Conservation (phyloP, 1,284 basidiomycete species). For the Filobasidium uniguttulatum region DNA sequence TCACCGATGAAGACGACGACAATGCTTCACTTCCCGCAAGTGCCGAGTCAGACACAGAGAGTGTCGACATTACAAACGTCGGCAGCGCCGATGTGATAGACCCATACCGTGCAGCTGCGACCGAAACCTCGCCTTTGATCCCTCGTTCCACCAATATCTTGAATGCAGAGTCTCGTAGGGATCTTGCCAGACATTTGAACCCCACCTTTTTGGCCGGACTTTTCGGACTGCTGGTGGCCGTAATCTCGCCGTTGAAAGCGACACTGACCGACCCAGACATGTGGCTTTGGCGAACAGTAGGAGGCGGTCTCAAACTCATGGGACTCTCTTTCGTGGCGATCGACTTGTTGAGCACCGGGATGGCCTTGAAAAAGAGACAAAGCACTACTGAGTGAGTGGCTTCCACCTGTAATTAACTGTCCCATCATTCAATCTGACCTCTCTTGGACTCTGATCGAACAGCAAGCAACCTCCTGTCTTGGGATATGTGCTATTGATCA, state of each 20-base stretch:
- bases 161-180: too few species aligned
- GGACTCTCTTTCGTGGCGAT: constrained; percentile 24
- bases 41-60: background rate
- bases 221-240: constrained; percentile 22
- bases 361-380: constrained; percentile 21
- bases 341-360: constrained; percentile 25
- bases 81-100: too few species aligned
- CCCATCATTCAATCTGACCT: background rate
- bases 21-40: background rate
- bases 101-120: constrained; percentile 11
- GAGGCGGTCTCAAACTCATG: constrained; percentile 19
- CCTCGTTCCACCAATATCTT: too few species aligned
- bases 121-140: too few species aligned
- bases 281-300: constrained; percentile 23
- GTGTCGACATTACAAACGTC: too few species aligned
- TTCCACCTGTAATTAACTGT: constrained; percentile 16
- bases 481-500: constrained; percentile 25
- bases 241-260: constrained; percentile 18
- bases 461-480: constrained; percentile 29
- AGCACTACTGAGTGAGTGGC: constrained; percentile 8
- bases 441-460: background rate
- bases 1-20: background rate
- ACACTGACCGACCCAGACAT: constrained; percentile 19
- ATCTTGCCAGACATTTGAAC: too few species aligned
- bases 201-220: constrained; percentile 7